phyloP scores from a whole-genome alignment of 2,329 filamentous ascomycete genomes.

The Tolypocladium tundrense region DNA sequence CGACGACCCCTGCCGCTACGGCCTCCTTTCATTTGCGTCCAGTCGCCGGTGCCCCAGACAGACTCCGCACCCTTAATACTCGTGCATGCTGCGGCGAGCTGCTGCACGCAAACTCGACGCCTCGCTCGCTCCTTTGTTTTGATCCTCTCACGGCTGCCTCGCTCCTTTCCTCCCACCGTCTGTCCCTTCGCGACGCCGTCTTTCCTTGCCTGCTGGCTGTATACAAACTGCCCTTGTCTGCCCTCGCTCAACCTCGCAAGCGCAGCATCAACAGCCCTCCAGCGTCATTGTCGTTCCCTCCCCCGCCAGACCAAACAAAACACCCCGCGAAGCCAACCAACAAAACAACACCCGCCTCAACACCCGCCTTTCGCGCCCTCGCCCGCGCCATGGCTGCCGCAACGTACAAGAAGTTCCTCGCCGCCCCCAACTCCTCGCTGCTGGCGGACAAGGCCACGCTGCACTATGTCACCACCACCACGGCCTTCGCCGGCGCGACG shows the following conservation, averaged over 20 bases:
- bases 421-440: constrained; percentile 51
- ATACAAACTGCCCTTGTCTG: neutral
- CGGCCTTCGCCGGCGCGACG: constrained; percentile 56
- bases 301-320: neutral
- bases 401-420: constrained; percentile 61
- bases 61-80: neutral
- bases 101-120: neutral
- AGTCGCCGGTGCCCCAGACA: neutral
- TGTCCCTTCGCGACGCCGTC: neutral
- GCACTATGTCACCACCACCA: constrained; percentile 86
- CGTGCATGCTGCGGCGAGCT: too few species aligned
- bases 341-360: neutral
- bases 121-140: neutral
- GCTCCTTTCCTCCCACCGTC: neutral
- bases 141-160: neutral
- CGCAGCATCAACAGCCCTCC: neutral
- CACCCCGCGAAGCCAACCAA: neutral
- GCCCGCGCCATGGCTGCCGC: constrained; percentile 29
- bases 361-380: neutral
- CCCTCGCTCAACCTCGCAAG: neutral
- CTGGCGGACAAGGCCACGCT: constrained; percentile 58
- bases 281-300: neutral
- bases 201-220: neutral
- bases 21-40: neutral
- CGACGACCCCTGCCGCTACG: neutral